A percentile compares a stretch with the other conserved stretches of the same genome.
These are phyloP conservation scores for Vinca major DNA, from an alignment of 305 asterid genomes.

Conservation along the genomic window DNA sequence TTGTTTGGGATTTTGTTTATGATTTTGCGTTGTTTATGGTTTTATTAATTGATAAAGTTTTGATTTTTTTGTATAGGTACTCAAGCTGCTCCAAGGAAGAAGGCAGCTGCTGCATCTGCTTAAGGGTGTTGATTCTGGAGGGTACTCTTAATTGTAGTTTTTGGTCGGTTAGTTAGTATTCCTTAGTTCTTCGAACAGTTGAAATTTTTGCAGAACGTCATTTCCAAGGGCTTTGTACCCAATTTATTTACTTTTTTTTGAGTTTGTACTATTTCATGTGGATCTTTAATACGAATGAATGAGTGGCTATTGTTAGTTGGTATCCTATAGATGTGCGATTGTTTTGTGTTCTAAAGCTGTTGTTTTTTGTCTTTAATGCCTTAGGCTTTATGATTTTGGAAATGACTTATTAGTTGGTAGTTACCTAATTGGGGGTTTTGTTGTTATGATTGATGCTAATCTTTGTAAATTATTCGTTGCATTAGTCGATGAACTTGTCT, in stretches of 20 bases:
- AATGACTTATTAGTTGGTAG: too few species aligned
- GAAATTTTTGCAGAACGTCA: slow-evolving; percentile 21
- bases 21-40: not conserved
- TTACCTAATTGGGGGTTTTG: too few species aligned
- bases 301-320: slow-evolving; percentile 7
- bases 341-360: too few species aligned
- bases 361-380: too few species aligned
- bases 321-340: too few species aligned
- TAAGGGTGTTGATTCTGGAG: slow-evolving; percentile 24
- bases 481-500: too few species aligned
- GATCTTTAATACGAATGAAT: slow-evolving; percentile 20
- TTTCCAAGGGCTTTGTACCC: slow-evolving; percentile 18
- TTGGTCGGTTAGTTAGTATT: slow-evolving; percentile 11
- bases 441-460: too few species aligned
- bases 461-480: too few species aligned
- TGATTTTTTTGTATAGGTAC: slow-evolving; percentile 33
- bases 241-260: slow-evolving; percentile 23
- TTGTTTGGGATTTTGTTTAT: not conserved
- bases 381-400: too few species aligned
- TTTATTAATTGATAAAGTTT: not conserved
- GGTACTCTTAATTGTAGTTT: slow-evolving; percentile 20
- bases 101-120: slow-evolving; percentile 56
- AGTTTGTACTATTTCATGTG: slow-evolving; percentile 18
- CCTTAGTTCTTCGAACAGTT: slow-evolving; percentile 20
- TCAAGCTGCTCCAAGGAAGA: slow-evolving; percentile 93